A percentile compares a stretch with the other conserved stretches of the same genome.
Evolutionary conservation across 2,329 filamentous ascomycete genomes (phyloP).

Genomic region (Colletotrichum sp.): DNA sequence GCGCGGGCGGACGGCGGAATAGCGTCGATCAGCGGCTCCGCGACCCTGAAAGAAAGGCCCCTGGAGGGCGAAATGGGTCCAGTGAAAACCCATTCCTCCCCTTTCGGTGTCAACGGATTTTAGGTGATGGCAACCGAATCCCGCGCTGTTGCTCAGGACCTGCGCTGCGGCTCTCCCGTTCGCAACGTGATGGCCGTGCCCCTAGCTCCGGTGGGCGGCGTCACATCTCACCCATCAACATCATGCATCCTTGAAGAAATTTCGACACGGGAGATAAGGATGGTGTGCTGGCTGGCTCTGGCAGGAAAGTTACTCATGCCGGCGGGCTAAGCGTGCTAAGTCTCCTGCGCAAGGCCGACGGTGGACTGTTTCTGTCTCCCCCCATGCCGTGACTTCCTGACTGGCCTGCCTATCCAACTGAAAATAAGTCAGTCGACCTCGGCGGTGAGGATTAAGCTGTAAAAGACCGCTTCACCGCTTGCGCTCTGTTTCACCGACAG

Average conservation of each 20-base stretch:
- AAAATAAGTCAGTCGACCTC: neutral
- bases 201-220: neutral
- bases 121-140: neutral
- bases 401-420: neutral
- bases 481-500: constrained; percentile 16
- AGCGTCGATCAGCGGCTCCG: constrained; percentile 14
- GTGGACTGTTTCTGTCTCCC: neutral
- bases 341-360: neutral
- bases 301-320: neutral
- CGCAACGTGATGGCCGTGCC: neutral
- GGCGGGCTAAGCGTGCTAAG: neutral
- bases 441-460: constrained; percentile 2
- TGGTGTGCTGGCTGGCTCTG: neutral
- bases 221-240: neutral
- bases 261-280: neutral
- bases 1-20: neutral
- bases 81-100: neutral
- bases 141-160: neutral
- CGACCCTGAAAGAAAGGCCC: neutral
- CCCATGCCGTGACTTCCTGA: neutral
- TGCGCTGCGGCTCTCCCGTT: neutral
- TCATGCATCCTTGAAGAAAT: neutral
- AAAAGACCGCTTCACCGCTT: constrained; percentile 14
- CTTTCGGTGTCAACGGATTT: neutral
- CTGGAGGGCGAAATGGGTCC: neutral